Evolutionary conservation across 2,329 filamentous ascomycete genomes (phyloP).

Genomic region (Pyrenochaeta sp.): DNA sequence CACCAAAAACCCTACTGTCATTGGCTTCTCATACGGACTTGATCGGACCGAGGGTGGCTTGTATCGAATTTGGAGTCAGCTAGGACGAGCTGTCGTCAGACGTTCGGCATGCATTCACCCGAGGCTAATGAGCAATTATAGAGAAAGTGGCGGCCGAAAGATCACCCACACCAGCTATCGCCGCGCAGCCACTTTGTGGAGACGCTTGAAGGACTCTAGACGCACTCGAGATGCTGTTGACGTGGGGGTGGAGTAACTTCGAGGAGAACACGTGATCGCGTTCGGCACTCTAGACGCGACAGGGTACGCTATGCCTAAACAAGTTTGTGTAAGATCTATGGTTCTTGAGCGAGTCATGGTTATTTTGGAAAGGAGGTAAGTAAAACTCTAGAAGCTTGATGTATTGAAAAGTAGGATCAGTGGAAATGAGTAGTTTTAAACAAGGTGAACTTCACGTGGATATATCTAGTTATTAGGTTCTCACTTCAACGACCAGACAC

Average conservation of each 20-base stretch:
- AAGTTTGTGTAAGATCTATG: neutral
- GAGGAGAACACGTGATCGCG: neutral
- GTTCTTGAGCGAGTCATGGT: neutral
- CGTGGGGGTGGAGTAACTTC: conserved; percentile 1
- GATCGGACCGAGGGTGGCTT: too few relatives aligned
- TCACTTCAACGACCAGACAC: conserved; percentile 72
- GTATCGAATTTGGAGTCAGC: neutral
- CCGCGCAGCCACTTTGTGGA: neutral
- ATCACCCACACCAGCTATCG: neutral
- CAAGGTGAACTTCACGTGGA: neutral
- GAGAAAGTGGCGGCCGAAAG: neutral
- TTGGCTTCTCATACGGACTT: too few relatives aligned
- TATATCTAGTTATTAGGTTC: conserved; percentile 1
- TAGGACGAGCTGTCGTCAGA: neutral
- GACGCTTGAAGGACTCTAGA: neutral
- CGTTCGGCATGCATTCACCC: neutral
- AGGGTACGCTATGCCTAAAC: neutral
- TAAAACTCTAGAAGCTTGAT: too few relatives aligned
- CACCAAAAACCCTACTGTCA: too few relatives aligned
- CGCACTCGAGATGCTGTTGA: neutral
- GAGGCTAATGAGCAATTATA: neutral
- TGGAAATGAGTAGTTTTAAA: neutral
- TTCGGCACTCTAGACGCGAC: neutral
- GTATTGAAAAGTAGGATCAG: too few relatives aligned
- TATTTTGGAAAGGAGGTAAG: neutral